Base-by-base conservation (phyloP, 805 yeast genomes). In the Cyberlindnera samutprakarnensis region DNA sequence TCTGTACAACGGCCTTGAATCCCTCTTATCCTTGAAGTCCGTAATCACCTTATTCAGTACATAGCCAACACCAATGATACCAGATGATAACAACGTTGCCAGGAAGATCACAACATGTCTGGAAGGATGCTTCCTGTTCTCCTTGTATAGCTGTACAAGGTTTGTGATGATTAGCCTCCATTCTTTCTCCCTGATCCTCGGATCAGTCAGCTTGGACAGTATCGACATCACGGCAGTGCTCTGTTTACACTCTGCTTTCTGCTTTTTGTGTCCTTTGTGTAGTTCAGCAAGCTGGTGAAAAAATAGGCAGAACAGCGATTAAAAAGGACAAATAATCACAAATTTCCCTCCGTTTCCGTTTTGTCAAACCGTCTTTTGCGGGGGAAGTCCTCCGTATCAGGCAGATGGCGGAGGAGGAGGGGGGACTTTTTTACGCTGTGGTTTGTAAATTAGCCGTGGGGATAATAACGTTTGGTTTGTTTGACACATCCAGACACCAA, bases 71-170 rank as follows among this genome's bases (percentile, higher is more conserved):
- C 49, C 44, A 14, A 48, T 35, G 2, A 43, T 43, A 9, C 44
- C 43, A 1, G 56, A 39, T 4, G 50, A 43, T 0, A 48, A 29
- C n/a, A 51, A 24, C 2, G 56, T 44, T 13, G 47, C 36, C 12
- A 51, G 20, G 26, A 51, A 51, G 18, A 51, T 48, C 12, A 51
- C 18, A n/a, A 49, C 56, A 1, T 44, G 56, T 27, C 39, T 43
- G 12, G 56, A 45, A 2, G 56, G 56, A 18, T 45, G 46, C 14
- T 37, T 30, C 21, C 33, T 41, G 36, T 51, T 51, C 32, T 51
- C 56, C 13, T 28, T 36, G 37, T 42, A 41, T 13, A 51, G 51
- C 34, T 43, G 53, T 3, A 51, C 15, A 18, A 49, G 26, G 39
- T 48, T 47, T 18, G 23, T 25, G 3, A 44, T 28, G 13, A 51